Evolutionary conservation across 2,329 filamentous ascomycete species (phyloP).

Genomic region (Botrytis tulipae): DNA sequence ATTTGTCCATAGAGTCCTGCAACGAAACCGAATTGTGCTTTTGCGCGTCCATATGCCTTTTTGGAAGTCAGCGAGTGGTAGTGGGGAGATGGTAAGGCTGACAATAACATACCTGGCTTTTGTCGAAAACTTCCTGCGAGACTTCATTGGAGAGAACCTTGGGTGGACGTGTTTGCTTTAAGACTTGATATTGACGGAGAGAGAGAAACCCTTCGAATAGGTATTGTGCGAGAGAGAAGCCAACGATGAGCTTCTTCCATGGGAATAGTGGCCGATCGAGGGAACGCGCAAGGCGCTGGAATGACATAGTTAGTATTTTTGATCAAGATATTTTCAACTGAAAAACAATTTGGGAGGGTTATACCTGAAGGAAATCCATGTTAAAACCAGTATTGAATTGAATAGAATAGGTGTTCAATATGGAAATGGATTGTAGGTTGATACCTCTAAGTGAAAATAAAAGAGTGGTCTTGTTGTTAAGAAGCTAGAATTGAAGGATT

Average conservation of each 20-base stretch:
- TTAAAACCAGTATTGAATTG: slow-evolving; percentile 21
- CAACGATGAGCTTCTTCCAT: slow-evolving; percentile 95
- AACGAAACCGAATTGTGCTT: slow-evolving; percentile 84
- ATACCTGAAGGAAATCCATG: slow-evolving; percentile 41
- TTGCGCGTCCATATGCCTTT: slow-evolving; percentile 88
- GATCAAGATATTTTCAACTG: not conserved
- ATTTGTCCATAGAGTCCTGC: slow-evolving; percentile 80
- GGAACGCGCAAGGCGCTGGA: slow-evolving; percentile 71
- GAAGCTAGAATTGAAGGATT: not conserved
- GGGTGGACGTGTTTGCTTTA: slow-evolving; percentile 76
- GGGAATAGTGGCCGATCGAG: slow-evolving; percentile 92
- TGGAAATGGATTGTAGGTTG: not conserved
- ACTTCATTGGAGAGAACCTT: slow-evolving; percentile 88
- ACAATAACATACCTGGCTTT: slow-evolving; percentile 65
- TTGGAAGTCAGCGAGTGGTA: slow-evolving; percentile 23
- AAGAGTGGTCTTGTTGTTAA: slow-evolving; percentile 15
- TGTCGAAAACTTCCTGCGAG: slow-evolving; percentile 86
- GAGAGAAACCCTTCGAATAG: slow-evolving; percentile 87
- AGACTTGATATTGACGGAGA: slow-evolving; percentile 82
- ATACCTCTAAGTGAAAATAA: not conserved
- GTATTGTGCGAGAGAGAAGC: slow-evolving; percentile 91
- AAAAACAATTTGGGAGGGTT: not conserved
- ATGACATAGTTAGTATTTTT: slow-evolving; percentile 27
- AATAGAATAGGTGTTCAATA: not conserved
- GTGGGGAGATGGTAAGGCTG: slow-evolving; percentile 18